These are phyloP conservation scores for Hypomontagnella monticulosa DNA, from an alignment of 495 filamentous ascomycete genomes.

Conservation along the genomic window DNA sequence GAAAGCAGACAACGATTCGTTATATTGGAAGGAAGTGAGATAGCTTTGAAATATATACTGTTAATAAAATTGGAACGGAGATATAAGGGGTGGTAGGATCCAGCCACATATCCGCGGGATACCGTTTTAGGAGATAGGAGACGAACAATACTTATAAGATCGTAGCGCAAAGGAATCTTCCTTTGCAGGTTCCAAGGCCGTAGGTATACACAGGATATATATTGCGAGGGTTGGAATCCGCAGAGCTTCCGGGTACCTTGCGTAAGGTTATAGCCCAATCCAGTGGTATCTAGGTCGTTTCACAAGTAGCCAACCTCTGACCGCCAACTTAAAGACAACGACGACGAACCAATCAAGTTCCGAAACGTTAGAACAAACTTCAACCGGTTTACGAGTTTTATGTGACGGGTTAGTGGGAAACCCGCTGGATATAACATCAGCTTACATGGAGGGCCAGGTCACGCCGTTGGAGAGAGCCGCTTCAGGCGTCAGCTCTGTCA, in stretches of 20 bases:
- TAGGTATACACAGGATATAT: conserved; percentile 14
- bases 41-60: neutral
- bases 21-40: no score
- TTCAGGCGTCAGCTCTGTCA: conserved; percentile 35
- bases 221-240: conserved; percentile 4
- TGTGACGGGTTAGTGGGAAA: conserved; percentile 24
- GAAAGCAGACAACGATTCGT: neutral
- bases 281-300: conserved; percentile 2
- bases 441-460: conserved; percentile 33
- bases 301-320: conserved; percentile 24
- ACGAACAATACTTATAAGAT: conserved; percentile 5
- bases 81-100: neutral
- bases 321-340: conserved; percentile 10
- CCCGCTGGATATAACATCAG: conserved; percentile 40
- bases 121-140: conserved; percentile 1
- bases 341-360: conserved; percentile 12
- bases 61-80: neutral
- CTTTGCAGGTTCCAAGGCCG: conserved; percentile 13
- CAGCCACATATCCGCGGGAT: conserved; percentile 1
- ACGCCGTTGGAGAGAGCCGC: conserved; percentile 35
- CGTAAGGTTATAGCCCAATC: conserved; percentile 11
- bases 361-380: conserved; percentile 21
- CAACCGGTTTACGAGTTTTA: conserved; percentile 3
- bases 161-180: conserved; percentile 31
- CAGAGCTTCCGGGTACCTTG: conserved; percentile 9